Evolutionary conservation across 2,329 filamentous ascomycete species (phyloP), one percentile per base, ranked within the genome.

Genomic region (Aspergillus aculeatus): DNA sequence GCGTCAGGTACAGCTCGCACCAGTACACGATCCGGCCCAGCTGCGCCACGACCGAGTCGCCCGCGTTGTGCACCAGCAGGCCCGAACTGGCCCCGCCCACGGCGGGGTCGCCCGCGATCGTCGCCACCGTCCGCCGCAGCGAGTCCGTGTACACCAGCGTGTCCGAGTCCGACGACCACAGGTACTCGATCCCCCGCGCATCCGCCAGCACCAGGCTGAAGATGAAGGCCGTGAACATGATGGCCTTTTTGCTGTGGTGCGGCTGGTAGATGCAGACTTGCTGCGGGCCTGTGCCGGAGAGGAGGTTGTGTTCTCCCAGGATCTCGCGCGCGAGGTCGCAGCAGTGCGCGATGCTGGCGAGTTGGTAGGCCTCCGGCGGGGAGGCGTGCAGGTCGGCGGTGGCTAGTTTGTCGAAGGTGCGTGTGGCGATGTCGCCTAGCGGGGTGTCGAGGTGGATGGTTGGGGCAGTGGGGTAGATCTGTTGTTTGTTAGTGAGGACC

Each of bases 131-230:
- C 32, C 61, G 65, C n/a, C 66, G 60, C 21, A 75, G 48, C 3
- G 72, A 71, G 31, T 69, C 64, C 9, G 64, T 59, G 35, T 71
- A 63, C n/a, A 76, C 70, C 23, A 73, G 67, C 2, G 73, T 73
- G 41, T 77, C 74, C 3, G 73, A 75, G 53, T 77, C 74, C 2
- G 71, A 74, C 1, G 74, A 72, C 74, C 74, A 77, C 1, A 77
- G 57, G 52, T 71, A 76, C 31, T 75, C 73, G 24, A 76, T 63
- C 2, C 67, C 67, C 1, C 73, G 63, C 12, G 66, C 63, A 31
- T 75, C 69, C 4, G 72, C 66, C 10, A 77, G 65, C 1, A 73
- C 71, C 16, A 74, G 65, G 1, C 68, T 66, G 51, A 76, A 72
- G 16, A 76, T 65, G 56, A 75, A 73, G 12, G 72, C 68, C 5